A percentile compares a stretch with the other conserved stretches of the same genome.
Conservation (phyloP, 768 basidiomycete genomes). For the Mycena haematopus region DNA sequence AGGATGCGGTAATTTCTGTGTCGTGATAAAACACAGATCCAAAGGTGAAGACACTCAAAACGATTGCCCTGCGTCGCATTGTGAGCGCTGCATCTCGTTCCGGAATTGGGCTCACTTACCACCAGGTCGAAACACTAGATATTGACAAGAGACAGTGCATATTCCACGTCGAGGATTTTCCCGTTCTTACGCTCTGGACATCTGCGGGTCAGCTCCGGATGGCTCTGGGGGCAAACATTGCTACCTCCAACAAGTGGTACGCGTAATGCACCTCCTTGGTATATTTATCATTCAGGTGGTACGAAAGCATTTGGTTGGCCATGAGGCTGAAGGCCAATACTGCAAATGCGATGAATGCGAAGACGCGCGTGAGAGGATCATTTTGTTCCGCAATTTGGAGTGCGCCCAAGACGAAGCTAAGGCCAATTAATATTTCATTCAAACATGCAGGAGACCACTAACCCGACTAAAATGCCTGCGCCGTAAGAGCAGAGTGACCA, state of each 20-base stretch:
- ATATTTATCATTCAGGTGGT: background rate
- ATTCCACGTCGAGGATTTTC: conserved; percentile 9
- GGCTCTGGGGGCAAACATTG: background rate
- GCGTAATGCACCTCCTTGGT: conserved; percentile 11
- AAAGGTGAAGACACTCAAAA: conserved; percentile 10
- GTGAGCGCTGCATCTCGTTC: background rate
- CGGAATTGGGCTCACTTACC: background rate
- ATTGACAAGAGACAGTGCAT: conserved; percentile 12
- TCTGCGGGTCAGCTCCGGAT: background rate
- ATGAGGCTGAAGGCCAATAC: conserved; percentile 1
- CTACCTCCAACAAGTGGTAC: conserved; percentile 13
- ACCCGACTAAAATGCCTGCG: conserved; percentile 1
- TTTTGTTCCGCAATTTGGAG: conserved; percentile 18
- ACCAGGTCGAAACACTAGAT: conserved; percentile 18
- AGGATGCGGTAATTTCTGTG: conserved; percentile 2
- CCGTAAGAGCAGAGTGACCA: background rate
- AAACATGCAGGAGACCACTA: background rate
- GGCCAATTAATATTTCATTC: background rate
- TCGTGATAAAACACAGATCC: conserved; percentile 12
- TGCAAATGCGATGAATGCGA: conserved; percentile 13
- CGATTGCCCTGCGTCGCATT: background rate
- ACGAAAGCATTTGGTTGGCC: conserved; percentile 8
- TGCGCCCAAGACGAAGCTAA: conserved; percentile 9
- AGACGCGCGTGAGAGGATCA: conserved; percentile 11
- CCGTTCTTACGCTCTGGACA: background rate